Evolutionary conservation across 352 stramenopile genomes (phyloP).

Genomic region (Blastocystis sp.): DNA sequence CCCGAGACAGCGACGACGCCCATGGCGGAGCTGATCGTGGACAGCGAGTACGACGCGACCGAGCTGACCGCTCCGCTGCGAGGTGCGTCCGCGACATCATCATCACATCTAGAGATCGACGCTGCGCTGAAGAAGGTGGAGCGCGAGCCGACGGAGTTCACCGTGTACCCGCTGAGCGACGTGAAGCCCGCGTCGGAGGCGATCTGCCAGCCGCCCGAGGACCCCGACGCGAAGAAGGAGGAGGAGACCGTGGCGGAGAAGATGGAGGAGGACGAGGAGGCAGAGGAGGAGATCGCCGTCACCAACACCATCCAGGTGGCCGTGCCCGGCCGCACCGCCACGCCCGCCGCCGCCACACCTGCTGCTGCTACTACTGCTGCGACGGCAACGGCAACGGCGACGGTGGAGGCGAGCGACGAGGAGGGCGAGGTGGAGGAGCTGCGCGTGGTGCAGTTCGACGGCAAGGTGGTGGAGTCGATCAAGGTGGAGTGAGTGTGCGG

Average conservation of each 20-base stretch:
- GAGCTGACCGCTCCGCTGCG: neutral
- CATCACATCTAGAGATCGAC: neutral
- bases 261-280: slow-evolving; percentile 10
- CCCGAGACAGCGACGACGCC: slow-evolving; percentile 39
- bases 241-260: slow-evolving; percentile 63
- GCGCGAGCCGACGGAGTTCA: neutral
- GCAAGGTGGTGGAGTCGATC: slow-evolving; percentile 2
- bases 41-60: slow-evolving; percentile 3
- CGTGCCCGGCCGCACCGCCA: neutral
- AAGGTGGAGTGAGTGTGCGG: neutral
- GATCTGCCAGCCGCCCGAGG: neutral
- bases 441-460: slow-evolving; percentile 27
- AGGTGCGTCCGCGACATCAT: neutral
- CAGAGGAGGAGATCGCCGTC: neutral
- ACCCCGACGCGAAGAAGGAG: slow-evolving; percentile 71
- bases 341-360: neutral
- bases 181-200: slow-evolving; percentile 9
- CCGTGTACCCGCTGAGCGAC: too few relatives aligned
- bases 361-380: neutral
- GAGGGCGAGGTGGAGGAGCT: slow-evolving; percentile 38
- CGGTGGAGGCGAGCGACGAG: neutral
- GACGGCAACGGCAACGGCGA: neutral
- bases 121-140: neutral
- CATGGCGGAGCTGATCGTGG: slow-evolving; percentile 54
- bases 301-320: neutral